These are phyloP conservation scores for Amauroascus verrucosus DNA, from an alignment of 2,329 filamentous ascomycete genomes.

Conservation along the genomic window DNA sequence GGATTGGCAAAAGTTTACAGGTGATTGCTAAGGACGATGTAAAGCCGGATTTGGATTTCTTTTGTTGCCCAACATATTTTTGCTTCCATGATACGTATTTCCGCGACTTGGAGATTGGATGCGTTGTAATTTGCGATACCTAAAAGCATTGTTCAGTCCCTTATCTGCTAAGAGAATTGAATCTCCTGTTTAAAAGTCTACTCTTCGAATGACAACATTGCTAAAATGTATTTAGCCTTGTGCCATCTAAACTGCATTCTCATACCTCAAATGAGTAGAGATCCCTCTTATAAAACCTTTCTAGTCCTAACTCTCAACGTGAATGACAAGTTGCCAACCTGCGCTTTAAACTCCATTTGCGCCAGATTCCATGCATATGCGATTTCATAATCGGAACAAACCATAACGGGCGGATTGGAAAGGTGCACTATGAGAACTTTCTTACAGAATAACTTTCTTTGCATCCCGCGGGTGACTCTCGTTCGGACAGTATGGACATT, in stretches of 20 bases:
- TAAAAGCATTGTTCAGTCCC: too few relatives aligned
- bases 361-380: not conserved
- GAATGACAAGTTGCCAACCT: not conserved
- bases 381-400: not conserved
- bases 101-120: too few relatives aligned
- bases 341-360: not conserved
- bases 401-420: not conserved
- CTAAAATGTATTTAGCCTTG: too few relatives aligned
- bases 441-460: constrained; percentile 56
- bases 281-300: not conserved
- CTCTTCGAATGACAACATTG: not conserved
- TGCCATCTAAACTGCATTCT: not conserved
- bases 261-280: not conserved
- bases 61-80: too few relatives aligned
- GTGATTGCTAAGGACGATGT: too few relatives aligned
- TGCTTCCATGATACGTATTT: too few relatives aligned
- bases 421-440: not conserved
- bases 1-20: too few relatives aligned
- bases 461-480: constrained; percentile 73
- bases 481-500: constrained; percentile 89
- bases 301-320: not conserved
- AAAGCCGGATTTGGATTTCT: too few relatives aligned
- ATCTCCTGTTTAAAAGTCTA: not conserved
- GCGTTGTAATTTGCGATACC: too few relatives aligned
- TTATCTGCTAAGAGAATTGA: too few relatives aligned